A percentile compares a stretch with the other conserved stretches of the same genome.
phyloP scores from a whole-genome alignment of 352 stramenopile genomes.

The Elongisporangium anandrum region DNA sequence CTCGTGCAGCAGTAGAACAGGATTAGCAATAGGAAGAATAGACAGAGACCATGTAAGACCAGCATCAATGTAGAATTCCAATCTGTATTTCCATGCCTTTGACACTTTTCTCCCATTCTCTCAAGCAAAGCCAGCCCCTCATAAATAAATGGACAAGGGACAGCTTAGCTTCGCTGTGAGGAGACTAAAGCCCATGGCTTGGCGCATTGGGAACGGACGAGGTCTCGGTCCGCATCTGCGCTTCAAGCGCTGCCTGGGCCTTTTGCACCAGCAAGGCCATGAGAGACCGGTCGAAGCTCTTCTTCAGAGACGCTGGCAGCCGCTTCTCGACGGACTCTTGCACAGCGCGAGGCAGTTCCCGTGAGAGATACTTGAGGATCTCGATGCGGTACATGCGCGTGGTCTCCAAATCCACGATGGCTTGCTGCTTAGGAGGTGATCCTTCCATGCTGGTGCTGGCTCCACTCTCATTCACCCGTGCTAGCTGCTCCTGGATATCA shows the following conservation, averaged over 20 bases:
- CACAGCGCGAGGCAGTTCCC: conserved; percentile 69
- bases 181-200: background rate
- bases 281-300: conserved; percentile 63
- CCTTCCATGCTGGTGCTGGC: conserved; percentile 6
- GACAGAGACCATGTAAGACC: too few species aligned
- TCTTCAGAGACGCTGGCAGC: conserved; percentile 47
- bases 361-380: conserved; percentile 83
- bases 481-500: conserved; percentile 64
- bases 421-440: conserved; percentile 14
- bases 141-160: background rate
- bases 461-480: conserved; percentile 31
- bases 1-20: conserved; percentile 4
- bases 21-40: too few species aligned
- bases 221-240: conserved; percentile 69
- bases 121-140: background rate
- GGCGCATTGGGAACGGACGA: conserved; percentile 6
- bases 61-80: too few species aligned
- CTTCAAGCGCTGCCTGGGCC: conserved; percentile 60
- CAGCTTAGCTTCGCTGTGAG: background rate
- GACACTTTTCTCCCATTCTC: too few species aligned
- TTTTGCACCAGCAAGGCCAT: conserved; percentile 76
- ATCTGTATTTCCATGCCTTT: too few species aligned
- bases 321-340: conserved; percentile 67
- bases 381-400: conserved; percentile 81
- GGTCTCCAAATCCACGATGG: conserved; percentile 50